phyloP scores from a whole-genome alignment of 495 filamentous ascomycete genomes.

The Podospora comata region DNA sequence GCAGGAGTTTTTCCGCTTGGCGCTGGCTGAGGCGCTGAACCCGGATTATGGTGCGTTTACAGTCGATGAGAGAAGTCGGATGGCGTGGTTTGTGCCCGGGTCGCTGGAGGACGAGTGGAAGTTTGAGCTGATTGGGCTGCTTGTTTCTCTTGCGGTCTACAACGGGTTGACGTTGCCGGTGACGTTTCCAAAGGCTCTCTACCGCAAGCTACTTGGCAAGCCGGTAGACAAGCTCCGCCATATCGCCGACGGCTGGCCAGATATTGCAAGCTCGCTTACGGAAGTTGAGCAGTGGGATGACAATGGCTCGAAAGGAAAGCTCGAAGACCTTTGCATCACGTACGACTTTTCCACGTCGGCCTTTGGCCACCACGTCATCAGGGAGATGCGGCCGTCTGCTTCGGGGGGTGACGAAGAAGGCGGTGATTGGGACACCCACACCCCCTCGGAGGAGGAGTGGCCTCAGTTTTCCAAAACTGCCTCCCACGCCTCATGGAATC shows the following conservation, averaged over 20 bases:
- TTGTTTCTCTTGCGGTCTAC: constrained; percentile 87
- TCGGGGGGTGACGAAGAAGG: background rate
- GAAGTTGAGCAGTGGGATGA: constrained; percentile 68
- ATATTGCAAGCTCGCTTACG: constrained; percentile 68
- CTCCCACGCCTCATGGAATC: constrained; percentile 15
- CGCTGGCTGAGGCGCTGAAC: constrained; percentile 71
- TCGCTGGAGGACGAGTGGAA: constrained; percentile 80
- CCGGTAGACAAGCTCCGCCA: constrained; percentile 64
- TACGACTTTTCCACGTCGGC: constrained; percentile 81
- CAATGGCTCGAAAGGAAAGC: constrained; percentile 56
- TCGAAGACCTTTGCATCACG: constrained; percentile 73
- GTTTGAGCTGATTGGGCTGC: constrained; percentile 83
- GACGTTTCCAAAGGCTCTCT: constrained; percentile 80
- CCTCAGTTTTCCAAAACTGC: constrained; percentile 37
- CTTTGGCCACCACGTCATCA: constrained; percentile 54
- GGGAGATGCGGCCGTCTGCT: constrained; percentile 43
- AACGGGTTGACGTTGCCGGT: constrained; percentile 89
- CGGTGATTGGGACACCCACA: background rate
- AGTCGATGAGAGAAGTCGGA: constrained; percentile 65
- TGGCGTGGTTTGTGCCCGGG: constrained; percentile 84
- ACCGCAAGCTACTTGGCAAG: constrained; percentile 69
- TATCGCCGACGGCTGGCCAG: constrained; percentile 85
- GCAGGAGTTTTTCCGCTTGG: constrained; percentile 88
- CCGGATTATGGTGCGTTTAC: constrained; percentile 74
- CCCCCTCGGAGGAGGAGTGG: constrained; percentile 29